A percentile compares a stretch with the other conserved stretches of the same genome.
Evolutionary conservation across 352 stramenopile species (phyloP).

Genomic region (Pythium myriotylum): DNA sequence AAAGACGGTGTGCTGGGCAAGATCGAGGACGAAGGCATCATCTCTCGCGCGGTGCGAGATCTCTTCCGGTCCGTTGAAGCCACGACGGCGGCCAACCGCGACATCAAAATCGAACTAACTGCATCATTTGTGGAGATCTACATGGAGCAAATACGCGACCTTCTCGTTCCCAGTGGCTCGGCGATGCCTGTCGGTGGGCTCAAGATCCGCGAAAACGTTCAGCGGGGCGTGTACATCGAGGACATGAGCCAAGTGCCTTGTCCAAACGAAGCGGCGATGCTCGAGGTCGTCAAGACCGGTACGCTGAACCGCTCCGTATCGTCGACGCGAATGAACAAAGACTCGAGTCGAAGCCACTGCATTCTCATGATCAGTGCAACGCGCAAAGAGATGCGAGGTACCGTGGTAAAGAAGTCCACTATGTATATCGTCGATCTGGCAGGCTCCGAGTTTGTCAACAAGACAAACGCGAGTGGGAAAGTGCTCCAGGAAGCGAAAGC

Average conservation of each 20-base stretch:
- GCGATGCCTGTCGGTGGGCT: slow-evolving; percentile 41
- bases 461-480: slow-evolving; percentile 77
- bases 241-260: slow-evolving; percentile 59
- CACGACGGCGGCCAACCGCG: slow-evolving; percentile 17
- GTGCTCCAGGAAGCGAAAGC: slow-evolving; percentile 83
- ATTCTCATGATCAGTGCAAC: slow-evolving; percentile 63
- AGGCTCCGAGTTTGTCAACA: slow-evolving; percentile 84
- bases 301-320: slow-evolving; percentile 66
- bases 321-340: slow-evolving; percentile 92
- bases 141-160: slow-evolving; percentile 86
- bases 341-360: slow-evolving; percentile 78
- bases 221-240: slow-evolving; percentile 76
- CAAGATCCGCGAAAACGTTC: slow-evolving; percentile 72
- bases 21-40: slow-evolving; percentile 67
- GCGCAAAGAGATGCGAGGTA: slow-evolving; percentile 26
- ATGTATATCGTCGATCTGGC: slow-evolving; percentile 88
- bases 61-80: slow-evolving; percentile 42
- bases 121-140: slow-evolving; percentile 89
- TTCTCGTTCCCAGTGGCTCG: slow-evolving; percentile 38
- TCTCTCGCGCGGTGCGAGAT: slow-evolving; percentile 59
- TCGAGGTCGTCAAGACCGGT: slow-evolving; percentile 63
- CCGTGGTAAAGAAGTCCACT: slow-evolving; percentile 44
- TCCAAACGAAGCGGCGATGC: slow-evolving; percentile 46
- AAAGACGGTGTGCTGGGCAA: slow-evolving; percentile 64
- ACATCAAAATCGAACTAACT: slow-evolving; percentile 46